Base-by-base conservation (phyloP, 1,284 basidiomycete species). In the Irpex rosettiformis region DNA sequence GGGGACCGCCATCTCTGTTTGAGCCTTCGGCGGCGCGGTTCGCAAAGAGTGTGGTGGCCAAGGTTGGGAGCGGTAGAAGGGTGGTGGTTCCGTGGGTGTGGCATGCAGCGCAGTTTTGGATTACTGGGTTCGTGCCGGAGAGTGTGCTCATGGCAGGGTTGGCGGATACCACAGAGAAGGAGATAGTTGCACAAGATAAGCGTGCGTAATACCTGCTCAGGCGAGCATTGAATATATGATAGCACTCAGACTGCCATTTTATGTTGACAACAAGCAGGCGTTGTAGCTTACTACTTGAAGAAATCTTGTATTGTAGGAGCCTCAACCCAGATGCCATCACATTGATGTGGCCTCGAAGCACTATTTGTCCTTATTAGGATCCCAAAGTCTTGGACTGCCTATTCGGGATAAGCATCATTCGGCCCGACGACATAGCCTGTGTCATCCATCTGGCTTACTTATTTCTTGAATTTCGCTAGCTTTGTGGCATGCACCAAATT, bases 71-170 rank as follows among this genome's bases (percentile, higher is more conserved):
- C 56, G 62, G 60, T 10, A 27, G 33, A 29, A 45, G 59, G 7
- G 18, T 27, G 18, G 22, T 61, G 21, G 40, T 54, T 2, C 58
- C 62, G 10, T 64, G 59, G 42, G 29, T 45, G 33, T 40, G 25
- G n/a, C 62, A 64, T 45, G 60, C 56, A 3, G 13, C 62, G 4
- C 62, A 64, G 56, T 13, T 47, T 28, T 55, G 48, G 29, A 24
- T 52, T 11, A 25, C 47, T 13, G 40, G 52, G 29, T 4, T 58
- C 21, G n/a, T 64, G 2, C 25, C 55, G 51, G 37, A 54, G 42
- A 40, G 27, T 28, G 25, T 58, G 45, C 43, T 58, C 43, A 54
- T 47, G 25, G 45, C 37, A 6, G 45, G 54, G 52, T 28, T 54
- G 22, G 8, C 18, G 8, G 57, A 58, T 21, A 25, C 45, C 21